phyloP scores from a whole-genome alignment of 768 basidiomycete genomes.

The Macrolepiota dolichaula region DNA sequence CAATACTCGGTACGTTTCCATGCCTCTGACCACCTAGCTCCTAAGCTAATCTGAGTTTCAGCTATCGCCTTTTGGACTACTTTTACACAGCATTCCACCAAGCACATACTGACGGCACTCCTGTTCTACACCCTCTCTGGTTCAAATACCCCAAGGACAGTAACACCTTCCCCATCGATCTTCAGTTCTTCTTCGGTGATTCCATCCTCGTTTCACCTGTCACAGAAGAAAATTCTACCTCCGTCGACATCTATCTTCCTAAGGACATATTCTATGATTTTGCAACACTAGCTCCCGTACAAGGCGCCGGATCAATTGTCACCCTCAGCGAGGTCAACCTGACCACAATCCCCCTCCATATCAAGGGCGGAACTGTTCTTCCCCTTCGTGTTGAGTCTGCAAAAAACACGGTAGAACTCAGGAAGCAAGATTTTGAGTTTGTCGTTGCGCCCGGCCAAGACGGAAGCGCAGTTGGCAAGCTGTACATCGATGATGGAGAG shows the following conservation, averaged over 20 bases:
- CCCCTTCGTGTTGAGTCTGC: conserved; percentile 52
- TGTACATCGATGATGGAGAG: conserved; percentile 68
- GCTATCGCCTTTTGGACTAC: conserved; percentile 69
- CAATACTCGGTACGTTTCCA: conserved; percentile 48
- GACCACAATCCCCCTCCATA: conserved; percentile 60
- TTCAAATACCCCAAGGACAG: conserved; percentile 65
- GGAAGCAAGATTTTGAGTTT: conserved; percentile 56
- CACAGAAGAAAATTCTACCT: conserved; percentile 54
- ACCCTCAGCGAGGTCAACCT: conserved; percentile 46
- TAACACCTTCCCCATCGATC: conserved; percentile 55
- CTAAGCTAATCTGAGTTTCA: conserved; percentile 17
- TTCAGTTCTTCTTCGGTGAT: conserved; percentile 68
- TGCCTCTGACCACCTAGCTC: background rate
- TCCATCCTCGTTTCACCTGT: conserved; percentile 70
- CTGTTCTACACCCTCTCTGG: conserved; percentile 62
- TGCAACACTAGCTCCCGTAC: conserved; percentile 41
- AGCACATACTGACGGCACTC: conserved; percentile 55
- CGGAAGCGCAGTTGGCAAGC: conserved; percentile 47
- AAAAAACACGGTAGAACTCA: conserved; percentile 58
- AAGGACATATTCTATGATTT: conserved; percentile 68
- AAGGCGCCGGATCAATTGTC: conserved; percentile 43
- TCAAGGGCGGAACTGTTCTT: conserved; percentile 55
- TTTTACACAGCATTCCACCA: conserved; percentile 69
- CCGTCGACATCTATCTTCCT: conserved; percentile 61
- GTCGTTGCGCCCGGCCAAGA: conserved; percentile 54